A percentile compares a stretch with the other conserved stretches of the same genome.
phyloP scores from a whole-genome alignment of 2,329 filamentous ascomycete species.

The Falciphora oryzae region DNA sequence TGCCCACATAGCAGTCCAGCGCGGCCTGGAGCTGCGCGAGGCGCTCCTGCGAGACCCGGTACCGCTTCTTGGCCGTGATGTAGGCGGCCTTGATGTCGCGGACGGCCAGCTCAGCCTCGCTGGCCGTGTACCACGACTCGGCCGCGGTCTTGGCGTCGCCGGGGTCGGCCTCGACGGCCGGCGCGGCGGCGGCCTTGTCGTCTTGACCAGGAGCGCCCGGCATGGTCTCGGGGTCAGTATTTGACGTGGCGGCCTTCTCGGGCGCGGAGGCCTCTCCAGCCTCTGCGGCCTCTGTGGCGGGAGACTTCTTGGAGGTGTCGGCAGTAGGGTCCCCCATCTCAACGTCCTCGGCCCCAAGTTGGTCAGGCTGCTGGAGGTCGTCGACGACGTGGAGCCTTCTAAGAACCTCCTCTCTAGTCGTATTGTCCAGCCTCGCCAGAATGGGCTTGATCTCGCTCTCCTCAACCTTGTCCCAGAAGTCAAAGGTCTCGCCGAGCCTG shows the following conservation, averaged over 20 bases:
- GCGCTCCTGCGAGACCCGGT: slow-evolving; percentile 70
- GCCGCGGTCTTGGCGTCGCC: slow-evolving; percentile 15
- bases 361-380: slow-evolving; percentile 17
- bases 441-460: slow-evolving; percentile 73
- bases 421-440: slow-evolving; percentile 55
- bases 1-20: slow-evolving; percentile 72
- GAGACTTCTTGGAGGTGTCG: not conserved
- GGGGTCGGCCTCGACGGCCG: slow-evolving; percentile 14
- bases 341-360: not conserved
- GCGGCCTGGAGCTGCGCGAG: slow-evolving; percentile 69
- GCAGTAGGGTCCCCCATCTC: not conserved
- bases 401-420: slow-evolving; percentile 56
- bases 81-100: slow-evolving; percentile 77
- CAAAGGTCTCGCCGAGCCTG: slow-evolving; percentile 69
- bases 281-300: not conserved
- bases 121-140: slow-evolving; percentile 25
- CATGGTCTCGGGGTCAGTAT: not conserved
- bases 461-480: slow-evolving; percentile 80
- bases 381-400: slow-evolving; percentile 49
- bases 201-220: not conserved
- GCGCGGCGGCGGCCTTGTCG: not conserved
- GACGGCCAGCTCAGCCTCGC: slow-evolving; percentile 57
- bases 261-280: not conserved
- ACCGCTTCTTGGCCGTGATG: slow-evolving; percentile 73
- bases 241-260: not conserved